phyloP scores from a whole-genome alignment of 139 green algal species.

The Astrephomene gubernaculifera region DNA sequence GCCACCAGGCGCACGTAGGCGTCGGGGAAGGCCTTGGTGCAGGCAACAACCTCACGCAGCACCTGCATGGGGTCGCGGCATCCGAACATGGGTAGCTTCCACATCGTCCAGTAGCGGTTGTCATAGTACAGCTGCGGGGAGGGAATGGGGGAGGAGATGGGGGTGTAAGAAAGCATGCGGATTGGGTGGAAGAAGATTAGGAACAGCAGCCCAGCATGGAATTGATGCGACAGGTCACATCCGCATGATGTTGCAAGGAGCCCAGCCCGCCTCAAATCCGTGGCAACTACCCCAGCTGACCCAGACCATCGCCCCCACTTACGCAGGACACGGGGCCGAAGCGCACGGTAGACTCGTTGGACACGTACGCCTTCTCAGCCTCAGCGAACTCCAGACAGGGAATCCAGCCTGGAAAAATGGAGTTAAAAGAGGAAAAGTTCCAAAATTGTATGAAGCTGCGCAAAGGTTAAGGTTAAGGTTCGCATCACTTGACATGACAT shows the following conservation, averaged over 20 bases:
- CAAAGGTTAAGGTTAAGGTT: no score
- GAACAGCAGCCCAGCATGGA: no score
- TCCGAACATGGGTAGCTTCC: conserved; percentile 99
- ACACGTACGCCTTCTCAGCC: conserved; percentile 79
- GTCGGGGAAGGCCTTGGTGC: conserved; percentile 91
- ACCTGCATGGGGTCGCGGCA: conserved; percentile 95
- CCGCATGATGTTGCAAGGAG: neutral
- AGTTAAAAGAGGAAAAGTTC: no score
- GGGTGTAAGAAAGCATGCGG: neutral
- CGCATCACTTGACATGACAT: no score
- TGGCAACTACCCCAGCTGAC: neutral
- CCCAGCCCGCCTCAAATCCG: neutral
- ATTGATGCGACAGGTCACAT: no score
- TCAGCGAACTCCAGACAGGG: conserved; percentile 97
- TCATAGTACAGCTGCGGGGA: conserved; percentile 84
- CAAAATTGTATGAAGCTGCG: no score
- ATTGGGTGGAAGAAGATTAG: no score
- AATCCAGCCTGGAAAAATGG: conserved; percentile 67
- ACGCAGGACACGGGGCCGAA: conserved; percentile 71
- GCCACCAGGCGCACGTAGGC: conserved; percentile 94
- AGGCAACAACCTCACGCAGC: conserved; percentile 88
- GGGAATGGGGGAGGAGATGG: neutral
- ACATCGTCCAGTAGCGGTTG: conserved; percentile 99
- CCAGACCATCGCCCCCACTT: conserved; percentile 37
- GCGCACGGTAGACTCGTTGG: conserved; percentile 70